Evolutionary conservation across 345 rosid genomes (phyloP), one percentile per base, ranked within the genome.

Genomic region (Populus euphratica): DNA sequence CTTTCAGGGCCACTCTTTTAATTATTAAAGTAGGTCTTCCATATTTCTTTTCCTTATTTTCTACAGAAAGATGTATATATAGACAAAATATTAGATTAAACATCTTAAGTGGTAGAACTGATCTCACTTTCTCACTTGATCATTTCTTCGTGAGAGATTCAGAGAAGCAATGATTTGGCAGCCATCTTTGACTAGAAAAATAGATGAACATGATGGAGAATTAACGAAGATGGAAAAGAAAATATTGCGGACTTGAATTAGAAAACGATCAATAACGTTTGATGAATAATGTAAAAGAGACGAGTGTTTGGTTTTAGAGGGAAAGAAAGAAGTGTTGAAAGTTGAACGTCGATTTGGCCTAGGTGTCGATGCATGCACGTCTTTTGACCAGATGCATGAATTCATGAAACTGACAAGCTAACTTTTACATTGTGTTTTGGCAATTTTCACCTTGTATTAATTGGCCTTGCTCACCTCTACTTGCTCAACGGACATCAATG

Each of bases 61-160:
- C 68, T 23, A 76, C 64, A 73, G 68, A 68, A 62, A 80, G 80
- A 71, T 82, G 83, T 84, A 82, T 80, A 86, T 81, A 78, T 73
- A 69, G 78, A 81, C 78, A 76, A 59, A 72, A 29, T n/a, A 52
- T 66, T 68, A 78, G 83, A 80, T 73, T 47, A 77, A 78, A 79
- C 76, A 68, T n/a, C 68, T 44, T 23, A 80, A 70, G 76, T 18
- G 67, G 70, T 75, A 70, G 77, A 83, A 78, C 68, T 69, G 5
- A 31, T 33, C 62, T 33, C 59, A 52, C 11, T 39, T 44, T n/a
- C 50, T 43, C 44, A 10, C 21, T 72, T 23, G 20, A 29, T 50
- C 63, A 8, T 38, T 14, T 50, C 25, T 67, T 36, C 47, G 36
- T 25, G 43, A 29, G 25, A 69, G 33, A 69, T 78, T 69, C 68